Percentiles rank a stretch among this genome's conserved stretches.
phyloP scores from a whole-genome alignment of 1,284 basidiomycete species.

The Apiotrichum brassicae region DNA sequence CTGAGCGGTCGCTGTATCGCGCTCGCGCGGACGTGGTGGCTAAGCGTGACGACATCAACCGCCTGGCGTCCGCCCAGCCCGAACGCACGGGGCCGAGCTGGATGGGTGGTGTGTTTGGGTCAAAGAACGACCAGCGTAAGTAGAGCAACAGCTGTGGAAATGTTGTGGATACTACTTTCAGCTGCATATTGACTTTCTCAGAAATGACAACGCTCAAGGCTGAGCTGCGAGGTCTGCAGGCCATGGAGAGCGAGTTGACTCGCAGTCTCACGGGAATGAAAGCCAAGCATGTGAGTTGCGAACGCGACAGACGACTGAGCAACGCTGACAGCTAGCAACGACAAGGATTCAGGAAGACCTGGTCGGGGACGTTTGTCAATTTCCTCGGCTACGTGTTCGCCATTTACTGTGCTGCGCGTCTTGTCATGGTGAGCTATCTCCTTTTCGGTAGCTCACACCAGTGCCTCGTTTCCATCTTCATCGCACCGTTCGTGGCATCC shows the following conservation, averaged over 20 bases:
- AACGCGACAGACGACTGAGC: too few relatives aligned
- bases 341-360: slow-evolving; percentile 41
- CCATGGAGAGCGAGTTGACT: slow-evolving; percentile 40
- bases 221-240: slow-evolving; percentile 40
- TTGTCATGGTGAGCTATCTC: slow-evolving; percentile 34
- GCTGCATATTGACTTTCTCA: too few relatives aligned
- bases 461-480: slow-evolving; percentile 42
- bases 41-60: slow-evolving; percentile 36
- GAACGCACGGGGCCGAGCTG: slow-evolving; percentile 14
- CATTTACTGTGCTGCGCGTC: slow-evolving; percentile 42
- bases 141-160: background rate
- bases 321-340: slow-evolving; percentile 21
- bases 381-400: slow-evolving; percentile 43
- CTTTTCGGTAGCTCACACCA: slow-evolving; percentile 9
- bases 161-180: too few relatives aligned
- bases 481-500: slow-evolving; percentile 28
- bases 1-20: slow-evolving; percentile 43
- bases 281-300: slow-evolving; percentile 29
- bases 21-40: slow-evolving; percentile 39
- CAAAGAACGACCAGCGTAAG: slow-evolving; percentile 27
- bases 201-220: slow-evolving; percentile 22
- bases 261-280: slow-evolving; percentile 38
- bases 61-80: slow-evolving; percentile 10
- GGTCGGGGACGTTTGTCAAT: slow-evolving; percentile 37
- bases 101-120: slow-evolving; percentile 39